Conservation (phyloP, 495 filamentous ascomycete genomes). For the Neurospora cerealis region DNA sequence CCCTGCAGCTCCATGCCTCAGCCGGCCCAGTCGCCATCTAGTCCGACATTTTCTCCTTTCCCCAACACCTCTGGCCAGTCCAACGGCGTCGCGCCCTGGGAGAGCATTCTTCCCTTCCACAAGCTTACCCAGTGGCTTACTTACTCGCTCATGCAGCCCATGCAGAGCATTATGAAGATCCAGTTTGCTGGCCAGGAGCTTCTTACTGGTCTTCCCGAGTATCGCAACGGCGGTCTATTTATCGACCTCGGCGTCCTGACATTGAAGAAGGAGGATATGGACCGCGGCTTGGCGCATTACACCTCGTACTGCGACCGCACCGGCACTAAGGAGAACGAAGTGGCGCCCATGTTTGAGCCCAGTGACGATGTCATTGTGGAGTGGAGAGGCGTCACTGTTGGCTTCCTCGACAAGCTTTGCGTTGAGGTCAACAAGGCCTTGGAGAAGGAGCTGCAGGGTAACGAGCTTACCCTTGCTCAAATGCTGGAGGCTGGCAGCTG, state of each 20-base stretch:
- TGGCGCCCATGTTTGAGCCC: conserved; percentile 68
- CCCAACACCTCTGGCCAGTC: conserved; percentile 27
- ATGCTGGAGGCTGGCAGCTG: conserved; percentile 85
- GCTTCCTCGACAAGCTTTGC: conserved; percentile 69
- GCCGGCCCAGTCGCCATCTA: conserved; percentile 45
- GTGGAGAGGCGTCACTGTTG: conserved; percentile 75
- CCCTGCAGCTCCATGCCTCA: conserved; percentile 71
- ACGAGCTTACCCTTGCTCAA: conserved; percentile 60
- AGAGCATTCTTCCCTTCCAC: conserved; percentile 90
- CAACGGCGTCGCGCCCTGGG: conserved; percentile 60
- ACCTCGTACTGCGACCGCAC: conserved; percentile 60
- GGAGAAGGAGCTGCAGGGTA: conserved; percentile 39
- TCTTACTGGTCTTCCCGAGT: conserved; percentile 78
- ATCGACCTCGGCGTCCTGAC: conserved; percentile 73
- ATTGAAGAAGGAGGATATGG: conserved; percentile 54
- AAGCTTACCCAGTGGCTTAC: conserved; percentile 86
- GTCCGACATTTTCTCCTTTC: conserved; percentile 36
- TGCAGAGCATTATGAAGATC: conserved; percentile 64
- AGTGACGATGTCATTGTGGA: conserved; percentile 81
- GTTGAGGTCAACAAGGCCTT: conserved; percentile 57
- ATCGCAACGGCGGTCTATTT: conserved; percentile 77
- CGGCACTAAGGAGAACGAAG: conserved; percentile 60
- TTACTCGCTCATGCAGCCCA: conserved; percentile 83
- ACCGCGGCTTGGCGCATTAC: conserved; percentile 62
- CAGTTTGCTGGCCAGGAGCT: conserved; percentile 69